phyloP scores from a whole-genome alignment of 1,139 yeast genomes.

The Candida labiduridarum region DNA sequence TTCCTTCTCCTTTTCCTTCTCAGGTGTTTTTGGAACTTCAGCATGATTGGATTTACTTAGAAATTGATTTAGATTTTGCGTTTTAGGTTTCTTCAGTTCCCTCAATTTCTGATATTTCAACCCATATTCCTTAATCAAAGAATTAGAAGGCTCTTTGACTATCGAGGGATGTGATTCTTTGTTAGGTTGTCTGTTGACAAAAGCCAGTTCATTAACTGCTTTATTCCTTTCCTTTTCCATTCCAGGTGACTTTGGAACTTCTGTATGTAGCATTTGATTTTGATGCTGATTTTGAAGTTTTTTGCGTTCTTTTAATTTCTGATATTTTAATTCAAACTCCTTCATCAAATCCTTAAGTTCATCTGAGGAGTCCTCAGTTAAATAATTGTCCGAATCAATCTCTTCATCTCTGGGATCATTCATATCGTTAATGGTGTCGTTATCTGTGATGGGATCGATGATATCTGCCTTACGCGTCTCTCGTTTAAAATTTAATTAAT shows the following conservation, averaged over 20 bases:
- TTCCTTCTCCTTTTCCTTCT: conserved; percentile 8
- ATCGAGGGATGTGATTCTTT: no score
- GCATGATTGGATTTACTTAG: not conserved
- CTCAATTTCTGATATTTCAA: conserved; percentile 21
- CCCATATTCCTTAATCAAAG: conserved; percentile 31
- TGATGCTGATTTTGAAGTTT: conserved; percentile 8
- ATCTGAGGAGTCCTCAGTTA: conserved; percentile 33
- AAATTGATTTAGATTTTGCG: not conserved
- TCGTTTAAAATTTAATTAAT: no score
- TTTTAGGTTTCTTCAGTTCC: conserved; percentile 17
- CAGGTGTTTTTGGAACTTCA: conserved; percentile 17
- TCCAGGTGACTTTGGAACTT: not conserved
- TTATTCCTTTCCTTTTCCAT: no score
- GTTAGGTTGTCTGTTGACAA: no score
- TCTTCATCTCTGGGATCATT: conserved; percentile 25
- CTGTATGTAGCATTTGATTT: conserved; percentile 1
- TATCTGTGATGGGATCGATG: not conserved
- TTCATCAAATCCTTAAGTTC: conserved; percentile 30
- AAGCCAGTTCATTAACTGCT: no score
- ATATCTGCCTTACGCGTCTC: conserved; percentile 3
- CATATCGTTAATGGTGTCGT: conserved; percentile 10
- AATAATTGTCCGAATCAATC: conserved; percentile 22
- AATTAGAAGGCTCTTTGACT: no score
- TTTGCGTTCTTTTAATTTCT: conserved; percentile 21
- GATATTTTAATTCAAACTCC: conserved; percentile 28